Base-by-base conservation (phyloP, 75 land plant species). In the Azolla pinnata region DNA sequence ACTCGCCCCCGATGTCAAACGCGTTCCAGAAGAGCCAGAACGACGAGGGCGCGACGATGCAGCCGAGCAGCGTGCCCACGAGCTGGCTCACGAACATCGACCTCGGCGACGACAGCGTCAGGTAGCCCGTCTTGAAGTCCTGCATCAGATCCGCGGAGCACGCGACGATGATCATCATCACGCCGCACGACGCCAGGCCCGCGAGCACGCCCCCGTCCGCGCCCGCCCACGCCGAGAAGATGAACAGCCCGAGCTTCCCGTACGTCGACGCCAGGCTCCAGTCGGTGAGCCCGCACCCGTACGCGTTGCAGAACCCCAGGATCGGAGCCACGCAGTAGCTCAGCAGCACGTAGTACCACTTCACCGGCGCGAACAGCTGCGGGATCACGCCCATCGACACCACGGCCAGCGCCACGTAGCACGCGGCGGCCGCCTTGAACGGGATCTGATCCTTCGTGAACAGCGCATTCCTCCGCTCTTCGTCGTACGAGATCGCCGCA, bases 21-120 rank as follows among this genome's bases (percentile, higher is more conserved):
- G 90, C 87, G 58, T 68, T 74, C 63, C 59, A 76, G 57, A 79
- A 79, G 32, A 80, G 9, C 83, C 83, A 80, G 66, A 80, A 80
- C 16, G 78, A 74, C 21, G 17, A 8, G 12, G 83, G 83, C 7
- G 68, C 77, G 18, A 80, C 49, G 21, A 80, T 40, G 55, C 83
- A 80, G 1, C 83, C 83, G 64, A 80, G 60, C 31, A 61, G 54
- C 4, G 82, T 79, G 14, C 83, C 83, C 12, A 73, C 28, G 25
- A 80, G 55, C 56, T 80, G 83, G 67, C 82, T 78, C 10, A 68
- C 60, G 54, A 80, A 73, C 83, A 80, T 80, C 50, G 83, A 78
- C 16, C 83, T 57, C 8, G 83, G 83, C 4, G 83, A 80, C 29
- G 83, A 64, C 20, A 67, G 61, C 1, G 83, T 80, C 31, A 80